Evolutionary conservation across 352 stramenopile species (phyloP).

Genomic region (Phytophthora idaei): DNA sequence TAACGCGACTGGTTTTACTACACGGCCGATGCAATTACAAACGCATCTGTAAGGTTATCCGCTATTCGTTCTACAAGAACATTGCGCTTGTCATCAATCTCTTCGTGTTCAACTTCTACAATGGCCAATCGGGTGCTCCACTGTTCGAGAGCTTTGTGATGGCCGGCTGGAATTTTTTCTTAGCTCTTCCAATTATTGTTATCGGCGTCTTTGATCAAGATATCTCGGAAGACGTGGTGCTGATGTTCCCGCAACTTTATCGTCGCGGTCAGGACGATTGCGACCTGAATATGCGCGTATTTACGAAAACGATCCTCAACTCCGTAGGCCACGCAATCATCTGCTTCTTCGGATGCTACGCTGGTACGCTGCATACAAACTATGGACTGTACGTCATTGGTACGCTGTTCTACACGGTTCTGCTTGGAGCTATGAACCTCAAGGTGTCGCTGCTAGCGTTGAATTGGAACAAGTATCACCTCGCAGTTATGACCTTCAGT

Average conservation of each 20-base stretch:
- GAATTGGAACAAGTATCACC: conserved; percentile 71
- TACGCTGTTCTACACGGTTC: conserved; percentile 69
- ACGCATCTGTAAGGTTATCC: conserved; percentile 93
- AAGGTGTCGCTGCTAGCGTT: conserved; percentile 72
- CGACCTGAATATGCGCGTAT: conserved; percentile 67
- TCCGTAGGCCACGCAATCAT: conserved; percentile 58
- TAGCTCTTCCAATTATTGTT: conserved; percentile 89
- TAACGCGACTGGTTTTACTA: conserved; percentile 93
- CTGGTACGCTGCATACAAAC: conserved; percentile 29
- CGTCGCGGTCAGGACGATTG: conserved; percentile 48
- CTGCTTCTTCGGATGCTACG: conserved; percentile 59
- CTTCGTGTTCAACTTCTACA: conserved; percentile 93
- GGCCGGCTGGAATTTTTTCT: conserved; percentile 88
- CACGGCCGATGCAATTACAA: conserved; percentile 98
- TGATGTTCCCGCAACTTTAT: conserved; percentile 66
- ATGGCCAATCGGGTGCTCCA: conserved; percentile 88
- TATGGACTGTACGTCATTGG: conserved; percentile 56
- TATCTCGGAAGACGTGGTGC: conserved; percentile 50
- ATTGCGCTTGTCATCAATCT: conserved; percentile 93
- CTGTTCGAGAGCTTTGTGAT: conserved; percentile 86
- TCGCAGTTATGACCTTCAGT: conserved; percentile 58
- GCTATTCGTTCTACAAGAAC: conserved; percentile 99
- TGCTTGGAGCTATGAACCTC: conserved; percentile 73
- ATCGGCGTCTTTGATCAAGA: conserved; percentile 82
- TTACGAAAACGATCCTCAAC: conserved; percentile 59